Evolutionary conservation across 2,329 filamentous ascomycete species (phyloP), one percentile per base, ranked within the genome.

Genomic region (Pseudocercospora macadamiae): DNA sequence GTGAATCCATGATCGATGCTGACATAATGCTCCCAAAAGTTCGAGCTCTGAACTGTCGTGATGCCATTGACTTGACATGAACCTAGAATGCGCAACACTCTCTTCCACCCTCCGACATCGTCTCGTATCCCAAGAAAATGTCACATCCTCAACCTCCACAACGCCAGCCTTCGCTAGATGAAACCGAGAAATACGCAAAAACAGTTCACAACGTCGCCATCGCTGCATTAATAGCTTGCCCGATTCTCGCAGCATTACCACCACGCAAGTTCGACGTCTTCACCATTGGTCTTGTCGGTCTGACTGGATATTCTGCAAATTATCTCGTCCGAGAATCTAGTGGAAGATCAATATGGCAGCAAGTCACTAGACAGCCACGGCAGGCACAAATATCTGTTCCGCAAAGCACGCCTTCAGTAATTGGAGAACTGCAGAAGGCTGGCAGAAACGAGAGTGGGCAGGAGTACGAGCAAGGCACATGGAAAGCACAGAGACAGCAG

Each of bases 181-280:
- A 71, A 49, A 68, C 63, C 23, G 63, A 63, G 14, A 63, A 68
- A 54, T 74, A 74, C 54, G 64, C 65, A 10, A 63, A 64, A 34
- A 67, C 71, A 26, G 62, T 73, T 9, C 80, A 80, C 70, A 79
- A 77, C 64, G 67, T 78, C 62, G 79, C 83, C 14, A 72, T 84
- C 28, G 75, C 72, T 55, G 75, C 79, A 48, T 71, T 83, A 25
- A 68, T 87, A 18, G 69, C 79, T 48, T 84, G 82, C 59, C 85
- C 85, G 0, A 63, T 81, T 7, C 76, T 87, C 51, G 79, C 80
- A 48, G 68, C 80, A 14, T 73, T 87, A 8, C 85, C 85, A 8
- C 85, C 85, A 0, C 82, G 85, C 45, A 87, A 87, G 72, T 72
- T 88, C 51, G 85, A 87, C 68, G 67, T 83, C 54, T 86, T 85